These are phyloP conservation scores for Protomyces arabidopsidicola DNA, from an alignment of 1,139 yeast genomes.

Conservation along the genomic window DNA sequence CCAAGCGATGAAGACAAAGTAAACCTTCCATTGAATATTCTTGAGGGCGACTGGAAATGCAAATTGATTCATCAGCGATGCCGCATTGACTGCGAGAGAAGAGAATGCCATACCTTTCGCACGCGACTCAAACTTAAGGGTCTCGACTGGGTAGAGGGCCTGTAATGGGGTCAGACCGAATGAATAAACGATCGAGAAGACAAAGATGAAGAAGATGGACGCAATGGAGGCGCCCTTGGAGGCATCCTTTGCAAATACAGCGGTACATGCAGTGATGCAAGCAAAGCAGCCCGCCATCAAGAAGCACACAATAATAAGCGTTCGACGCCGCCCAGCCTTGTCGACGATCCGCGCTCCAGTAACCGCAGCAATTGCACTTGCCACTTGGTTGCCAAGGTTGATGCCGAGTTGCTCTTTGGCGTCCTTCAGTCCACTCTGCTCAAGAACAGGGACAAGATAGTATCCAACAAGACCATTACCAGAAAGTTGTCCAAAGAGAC, in stretches of 20 bases:
- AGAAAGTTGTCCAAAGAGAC: conserved; percentile 45
- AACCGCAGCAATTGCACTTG: conserved; percentile 40
- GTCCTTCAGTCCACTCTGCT: conserved; percentile 46
- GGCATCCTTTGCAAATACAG: conserved; percentile 32
- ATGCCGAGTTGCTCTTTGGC: conserved; percentile 40
- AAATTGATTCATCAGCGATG: conserved; percentile 45
- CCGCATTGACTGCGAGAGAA: conserved; percentile 32
- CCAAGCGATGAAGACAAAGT: conserved; percentile 45
- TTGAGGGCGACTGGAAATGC: conserved; percentile 60
- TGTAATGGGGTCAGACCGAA: conserved; percentile 37
- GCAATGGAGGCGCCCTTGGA: conserved; percentile 33
- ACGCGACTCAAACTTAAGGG: conserved; percentile 43
- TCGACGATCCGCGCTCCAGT: conserved; percentile 39
- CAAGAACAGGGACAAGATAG: conserved; percentile 46
- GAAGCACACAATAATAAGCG: conserved; percentile 38
- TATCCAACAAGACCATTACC: conserved; percentile 46
- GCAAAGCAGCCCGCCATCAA: conserved; percentile 33
- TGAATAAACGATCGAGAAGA: conserved; percentile 33
- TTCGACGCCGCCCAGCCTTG: conserved; percentile 41
- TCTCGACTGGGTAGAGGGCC: conserved; percentile 42
- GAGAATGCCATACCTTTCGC: conserved; percentile 40
- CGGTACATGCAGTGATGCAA: conserved; percentile 37
- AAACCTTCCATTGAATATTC: conserved; percentile 56
- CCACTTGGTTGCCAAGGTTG: conserved; percentile 38
- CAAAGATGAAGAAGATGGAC: conserved; percentile 35